Evolutionary conservation across 2,329 filamentous ascomycete species (phyloP).

Genomic region (Sarocladium oryzae): DNA sequence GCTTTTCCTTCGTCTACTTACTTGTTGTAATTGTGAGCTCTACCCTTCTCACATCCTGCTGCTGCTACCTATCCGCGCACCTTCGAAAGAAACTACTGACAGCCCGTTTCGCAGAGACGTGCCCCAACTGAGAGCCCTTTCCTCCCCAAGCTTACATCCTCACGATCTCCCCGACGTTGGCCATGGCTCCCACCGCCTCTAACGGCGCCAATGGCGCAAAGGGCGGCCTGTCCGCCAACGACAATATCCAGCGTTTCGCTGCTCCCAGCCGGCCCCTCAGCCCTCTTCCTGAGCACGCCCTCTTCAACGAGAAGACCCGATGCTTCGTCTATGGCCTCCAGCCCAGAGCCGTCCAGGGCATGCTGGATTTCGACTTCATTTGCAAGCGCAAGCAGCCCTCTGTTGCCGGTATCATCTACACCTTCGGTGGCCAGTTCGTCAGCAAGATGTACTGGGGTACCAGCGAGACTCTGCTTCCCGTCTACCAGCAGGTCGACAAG

Average conservation of each 20-base stretch:
- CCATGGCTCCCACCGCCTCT: conserved; percentile 46
- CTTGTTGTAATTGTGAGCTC: conserved; percentile 9
- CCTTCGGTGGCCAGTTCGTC: conserved; percentile 98
- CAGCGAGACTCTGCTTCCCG: conserved; percentile 95
- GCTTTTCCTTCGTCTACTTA: conserved; percentile 5
- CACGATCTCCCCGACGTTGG: conserved; percentile 15
- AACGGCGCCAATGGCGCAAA: conserved; percentile 43
- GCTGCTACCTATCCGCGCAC: neutral
- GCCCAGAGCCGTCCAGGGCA: conserved; percentile 83
- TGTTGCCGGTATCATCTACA: conserved; percentile 99
- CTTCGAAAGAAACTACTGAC: neutral
- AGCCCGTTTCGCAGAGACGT: conserved; percentile 13
- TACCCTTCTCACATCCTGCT: neutral
- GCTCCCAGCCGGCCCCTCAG: conserved; percentile 88
- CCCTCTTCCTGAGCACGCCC: conserved; percentile 78
- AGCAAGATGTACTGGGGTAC: conserved; percentile 99
- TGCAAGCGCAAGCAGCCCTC: conserved; percentile 97
- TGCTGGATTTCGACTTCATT: conserved; percentile 99
- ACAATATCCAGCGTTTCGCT: conserved; percentile 96
- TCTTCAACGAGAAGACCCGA: conserved; percentile 99
- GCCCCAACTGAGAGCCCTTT: conserved; percentile 19
- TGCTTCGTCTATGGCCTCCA: conserved; percentile 99
- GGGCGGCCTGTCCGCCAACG: conserved; percentile 70
- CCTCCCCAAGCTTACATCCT: neutral
- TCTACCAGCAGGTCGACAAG: conserved; percentile 92